Evolutionary conservation across 1,284 basidiomycete species (phyloP).

Genomic region (Fomitiporia mediterranea): DNA sequence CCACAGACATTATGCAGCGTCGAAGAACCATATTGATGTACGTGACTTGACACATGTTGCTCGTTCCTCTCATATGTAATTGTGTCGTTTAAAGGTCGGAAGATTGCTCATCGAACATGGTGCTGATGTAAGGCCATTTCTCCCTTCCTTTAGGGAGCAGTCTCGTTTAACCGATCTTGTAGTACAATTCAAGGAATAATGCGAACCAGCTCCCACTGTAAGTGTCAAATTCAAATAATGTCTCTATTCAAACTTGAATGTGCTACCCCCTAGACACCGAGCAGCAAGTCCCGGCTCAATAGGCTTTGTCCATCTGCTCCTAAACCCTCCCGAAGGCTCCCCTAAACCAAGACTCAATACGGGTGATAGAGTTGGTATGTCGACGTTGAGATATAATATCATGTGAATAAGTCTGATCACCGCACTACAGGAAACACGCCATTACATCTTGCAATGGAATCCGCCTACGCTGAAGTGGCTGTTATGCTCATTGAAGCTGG

Average conservation of each 20-base stretch:
- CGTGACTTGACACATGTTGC: too few relatives aligned
- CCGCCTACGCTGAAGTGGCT: constrained; percentile 85
- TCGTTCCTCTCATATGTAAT: constrained; percentile 9
- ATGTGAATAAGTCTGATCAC: constrained; percentile 18
- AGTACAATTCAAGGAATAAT: constrained; percentile 91
- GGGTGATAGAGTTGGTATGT: constrained; percentile 75
- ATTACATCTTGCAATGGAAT: constrained; percentile 94
- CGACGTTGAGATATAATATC: constrained; percentile 4
- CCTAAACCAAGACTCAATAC: constrained; percentile 84
- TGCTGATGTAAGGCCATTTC: constrained; percentile 64
- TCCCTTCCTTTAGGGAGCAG: background rate
- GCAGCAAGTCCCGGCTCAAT: constrained; percentile 92
- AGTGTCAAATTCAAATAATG: constrained; percentile 29
- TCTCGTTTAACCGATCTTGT: constrained; percentile 23
- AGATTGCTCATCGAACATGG: constrained; percentile 79
- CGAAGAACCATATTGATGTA: constrained; percentile 85
- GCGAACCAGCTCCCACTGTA: constrained; percentile 88
- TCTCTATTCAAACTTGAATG: constrained; percentile 22
- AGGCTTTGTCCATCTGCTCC: constrained; percentile 77
- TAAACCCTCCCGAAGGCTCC: constrained; percentile 69
- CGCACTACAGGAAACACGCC: constrained; percentile 77
- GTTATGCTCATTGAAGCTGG: constrained; percentile 89
- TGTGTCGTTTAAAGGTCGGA: constrained; percentile 64
- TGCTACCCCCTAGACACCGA: constrained; percentile 67
- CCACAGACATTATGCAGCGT: constrained; percentile 87